phyloP scores from a whole-genome alignment of 495 filamentous ascomycete species.

The Parmelia sp. region DNA sequence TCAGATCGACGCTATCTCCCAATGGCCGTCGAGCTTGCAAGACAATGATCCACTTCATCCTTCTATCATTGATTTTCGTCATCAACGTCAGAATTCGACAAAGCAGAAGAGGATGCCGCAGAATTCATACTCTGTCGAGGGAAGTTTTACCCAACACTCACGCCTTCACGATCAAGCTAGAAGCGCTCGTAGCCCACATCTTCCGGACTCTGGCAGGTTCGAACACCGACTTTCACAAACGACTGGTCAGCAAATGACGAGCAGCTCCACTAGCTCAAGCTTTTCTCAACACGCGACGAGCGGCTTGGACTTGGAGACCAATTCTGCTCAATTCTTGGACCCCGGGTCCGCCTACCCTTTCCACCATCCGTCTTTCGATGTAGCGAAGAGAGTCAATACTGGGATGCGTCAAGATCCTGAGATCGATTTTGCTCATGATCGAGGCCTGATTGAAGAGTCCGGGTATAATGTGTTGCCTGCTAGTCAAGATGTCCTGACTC shows the following conservation, averaged over 20 bases:
- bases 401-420: background rate
- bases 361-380: background rate
- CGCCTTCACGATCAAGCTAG: background rate
- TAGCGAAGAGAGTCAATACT: background rate
- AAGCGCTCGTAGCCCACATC: background rate
- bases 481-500: background rate
- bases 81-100: background rate
- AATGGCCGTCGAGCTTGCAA: slow-evolving; percentile 6
- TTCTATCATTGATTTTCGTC: background rate
- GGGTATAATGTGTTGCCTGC: background rate
- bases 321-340: background rate
- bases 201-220: background rate
- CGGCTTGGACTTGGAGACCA: slow-evolving; percentile 1
- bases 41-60: background rate
- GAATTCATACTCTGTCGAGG: background rate
- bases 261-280: slow-evolving; percentile 8
- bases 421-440: background rate
- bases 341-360: background rate
- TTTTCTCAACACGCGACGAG: background rate
- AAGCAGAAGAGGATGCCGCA: background rate
- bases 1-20: slow-evolving; percentile 9
- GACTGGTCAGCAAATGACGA: background rate
- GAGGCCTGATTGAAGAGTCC: background rate
- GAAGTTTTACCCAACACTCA: too few relatives aligned
- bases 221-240: background rate